A percentile compares a stretch with the other conserved stretches of the same genome.
These are phyloP conservation scores for Clavaria fumosa DNA, from an alignment of 768 basidiomycete species.

Conservation along the genomic window DNA sequence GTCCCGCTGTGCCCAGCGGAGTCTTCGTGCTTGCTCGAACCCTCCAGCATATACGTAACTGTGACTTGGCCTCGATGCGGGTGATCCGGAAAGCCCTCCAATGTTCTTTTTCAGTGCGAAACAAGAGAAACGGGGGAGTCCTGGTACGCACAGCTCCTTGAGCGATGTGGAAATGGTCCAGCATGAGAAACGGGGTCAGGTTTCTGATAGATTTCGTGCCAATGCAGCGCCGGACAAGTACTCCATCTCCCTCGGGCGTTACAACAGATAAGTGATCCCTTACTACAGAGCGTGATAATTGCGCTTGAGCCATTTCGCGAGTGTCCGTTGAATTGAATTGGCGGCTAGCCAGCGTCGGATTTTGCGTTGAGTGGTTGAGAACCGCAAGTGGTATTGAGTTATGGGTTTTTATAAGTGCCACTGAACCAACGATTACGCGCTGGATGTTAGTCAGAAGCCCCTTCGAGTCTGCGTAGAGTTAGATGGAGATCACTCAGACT, in stretches of 20 bases:
- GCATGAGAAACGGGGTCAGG: conserved; percentile 82
- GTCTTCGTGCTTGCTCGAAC: conserved; percentile 80
- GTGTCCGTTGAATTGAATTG: too few species aligned
- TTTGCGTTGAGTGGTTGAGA: too few species aligned
- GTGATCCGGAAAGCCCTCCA: conserved; percentile 83
- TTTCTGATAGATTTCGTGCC: conserved; percentile 62
- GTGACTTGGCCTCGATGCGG: conserved; percentile 85
- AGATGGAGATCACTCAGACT: too few species aligned
- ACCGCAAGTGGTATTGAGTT: too few species aligned
- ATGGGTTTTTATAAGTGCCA: too few species aligned
- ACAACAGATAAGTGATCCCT: too few species aligned
- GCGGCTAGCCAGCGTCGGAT: too few species aligned
- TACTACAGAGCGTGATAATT: too few species aligned
- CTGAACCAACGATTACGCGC: too few species aligned
- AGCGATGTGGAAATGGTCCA: conserved; percentile 65
- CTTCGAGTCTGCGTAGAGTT: too few species aligned
- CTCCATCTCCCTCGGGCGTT: conserved; percentile 82
- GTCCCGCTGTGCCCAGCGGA: conserved; percentile 74
- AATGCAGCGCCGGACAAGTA: conserved; percentile 73
- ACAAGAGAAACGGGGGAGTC: background rate
- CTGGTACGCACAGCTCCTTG: conserved; percentile 53
- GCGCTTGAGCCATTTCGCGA: too few species aligned
- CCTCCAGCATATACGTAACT: conserved; percentile 81
- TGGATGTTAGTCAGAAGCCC: too few species aligned
- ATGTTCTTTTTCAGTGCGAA: conserved; percentile 1